Evolutionary conservation across 2,329 filamentous ascomycete genomes (phyloP).

Genomic region (Passalora sequoiae): DNA sequence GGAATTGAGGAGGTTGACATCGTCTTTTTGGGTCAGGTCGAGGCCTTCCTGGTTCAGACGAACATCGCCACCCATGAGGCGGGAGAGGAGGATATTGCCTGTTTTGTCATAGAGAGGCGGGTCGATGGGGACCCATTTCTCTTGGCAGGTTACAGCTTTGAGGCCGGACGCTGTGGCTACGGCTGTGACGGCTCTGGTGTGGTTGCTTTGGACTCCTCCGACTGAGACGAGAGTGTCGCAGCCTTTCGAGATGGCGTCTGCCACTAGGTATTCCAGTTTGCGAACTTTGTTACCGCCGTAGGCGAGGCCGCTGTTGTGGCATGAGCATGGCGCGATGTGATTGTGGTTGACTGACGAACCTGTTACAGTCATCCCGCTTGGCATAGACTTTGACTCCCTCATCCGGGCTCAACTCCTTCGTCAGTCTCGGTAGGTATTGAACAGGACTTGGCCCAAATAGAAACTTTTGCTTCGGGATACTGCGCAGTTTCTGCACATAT

Average conservation of each 20-base stretch:
- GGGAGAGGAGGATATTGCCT: slow-evolving; percentile 65
- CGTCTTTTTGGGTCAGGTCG: slow-evolving; percentile 60
- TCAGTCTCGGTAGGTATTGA: slow-evolving; percentile 61
- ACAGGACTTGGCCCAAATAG: slow-evolving; percentile 66
- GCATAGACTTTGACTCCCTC: slow-evolving; percentile 60
- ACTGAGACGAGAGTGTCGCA: slow-evolving; percentile 34
- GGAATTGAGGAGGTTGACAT: too few relatives aligned
- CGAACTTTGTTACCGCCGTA: slow-evolving; percentile 38
- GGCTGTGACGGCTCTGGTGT: slow-evolving; percentile 36
- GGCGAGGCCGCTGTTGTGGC: slow-evolving; percentile 30
- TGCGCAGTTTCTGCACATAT: slow-evolving; percentile 22
- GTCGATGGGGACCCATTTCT: slow-evolving; percentile 32
- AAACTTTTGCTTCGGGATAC: slow-evolving; percentile 56
- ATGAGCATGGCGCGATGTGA: slow-evolving; percentile 42
- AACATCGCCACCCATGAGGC: slow-evolving; percentile 51
- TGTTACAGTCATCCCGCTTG: slow-evolving; percentile 62
- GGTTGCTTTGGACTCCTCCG: slow-evolving; percentile 37
- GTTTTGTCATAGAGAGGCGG: slow-evolving; percentile 42
- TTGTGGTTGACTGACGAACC: neutral
- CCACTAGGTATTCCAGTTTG: slow-evolving; percentile 38
- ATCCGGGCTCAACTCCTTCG: slow-evolving; percentile 49
- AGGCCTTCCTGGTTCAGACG: slow-evolving; percentile 57
- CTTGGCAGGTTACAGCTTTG: slow-evolving; percentile 30
- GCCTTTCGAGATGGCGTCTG: slow-evolving; percentile 29
- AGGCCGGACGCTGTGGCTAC: slow-evolving; percentile 33